These are phyloP conservation scores for Candida verbasci DNA, from an alignment of 805 yeast species.

Conservation along the genomic window DNA sequence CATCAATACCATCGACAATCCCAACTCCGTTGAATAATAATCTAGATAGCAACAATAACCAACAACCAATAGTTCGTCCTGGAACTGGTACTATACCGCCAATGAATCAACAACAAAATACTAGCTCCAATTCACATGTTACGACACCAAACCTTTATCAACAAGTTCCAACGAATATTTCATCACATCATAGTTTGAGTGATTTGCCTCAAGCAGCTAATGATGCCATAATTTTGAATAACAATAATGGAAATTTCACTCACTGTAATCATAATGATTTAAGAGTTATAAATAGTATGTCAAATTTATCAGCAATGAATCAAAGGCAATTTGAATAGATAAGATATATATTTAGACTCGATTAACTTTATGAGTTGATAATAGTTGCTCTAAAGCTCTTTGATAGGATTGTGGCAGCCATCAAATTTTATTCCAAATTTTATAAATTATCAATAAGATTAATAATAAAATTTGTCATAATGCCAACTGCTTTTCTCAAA, in stretches of 20 bases:
- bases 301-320: constrained; percentile 10
- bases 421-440: too few relatives aligned
- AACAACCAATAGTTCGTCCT: neutral
- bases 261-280: constrained; percentile 4
- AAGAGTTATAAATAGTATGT: constrained; percentile 9
- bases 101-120: neutral
- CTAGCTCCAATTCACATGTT: neutral
- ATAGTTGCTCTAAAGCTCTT: too few relatives aligned
- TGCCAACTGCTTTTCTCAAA: too few relatives aligned
- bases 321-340: constrained; percentile 6
- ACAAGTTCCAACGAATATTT: constrained; percentile 4
- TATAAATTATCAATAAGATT: too few relatives aligned
- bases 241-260: constrained; percentile 1
- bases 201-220: constrained; percentile 20
- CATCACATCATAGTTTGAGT: constrained; percentile 21
- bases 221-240: constrained; percentile 4
- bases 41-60: constrained; percentile 8
- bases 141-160: constrained; percentile 4
- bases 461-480: too few relatives aligned
- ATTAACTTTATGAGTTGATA: too few relatives aligned
- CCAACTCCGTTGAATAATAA: constrained; percentile 30
- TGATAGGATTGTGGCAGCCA: too few relatives aligned
- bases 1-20: constrained; percentile 34
- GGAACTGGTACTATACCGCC: constrained; percentile 1
- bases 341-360: too few relatives aligned